phyloP scores from a whole-genome alignment of 352 stramenopile genomes.

The Phytopythium kandeliae region DNA sequence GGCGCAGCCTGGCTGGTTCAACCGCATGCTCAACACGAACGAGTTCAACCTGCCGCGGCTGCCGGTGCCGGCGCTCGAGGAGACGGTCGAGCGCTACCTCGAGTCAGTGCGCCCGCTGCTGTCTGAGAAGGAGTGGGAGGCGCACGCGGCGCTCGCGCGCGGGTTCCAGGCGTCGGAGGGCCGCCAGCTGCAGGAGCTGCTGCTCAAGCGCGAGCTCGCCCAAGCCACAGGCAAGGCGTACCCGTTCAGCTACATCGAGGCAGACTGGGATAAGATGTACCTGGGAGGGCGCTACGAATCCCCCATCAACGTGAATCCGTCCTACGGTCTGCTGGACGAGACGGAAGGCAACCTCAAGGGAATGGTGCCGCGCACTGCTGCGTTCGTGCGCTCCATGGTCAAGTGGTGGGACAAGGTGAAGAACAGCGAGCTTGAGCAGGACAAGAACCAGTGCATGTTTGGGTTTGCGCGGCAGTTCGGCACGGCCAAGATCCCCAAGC shows the following conservation, averaged over 20 bases:
- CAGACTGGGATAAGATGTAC: slow-evolving; percentile 91
- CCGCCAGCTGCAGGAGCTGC: slow-evolving; percentile 46
- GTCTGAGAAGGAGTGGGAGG: slow-evolving; percentile 47
- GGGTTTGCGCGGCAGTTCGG: slow-evolving; percentile 85
- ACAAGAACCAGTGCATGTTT: slow-evolving; percentile 89
- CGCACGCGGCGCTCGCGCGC: slow-evolving; percentile 57
- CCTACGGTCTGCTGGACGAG: slow-evolving; percentile 81
- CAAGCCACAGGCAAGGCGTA: slow-evolving; percentile 80
- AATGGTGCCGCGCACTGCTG: slow-evolving; percentile 63
- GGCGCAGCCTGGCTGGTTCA: slow-evolving; percentile 59
- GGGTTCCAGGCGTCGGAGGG: slow-evolving; percentile 49
- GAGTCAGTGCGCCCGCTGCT: slow-evolving; percentile 77
- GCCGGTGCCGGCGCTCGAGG: slow-evolving; percentile 84
- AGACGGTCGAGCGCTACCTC: slow-evolving; percentile 87
- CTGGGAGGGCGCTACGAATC: slow-evolving; percentile 84
- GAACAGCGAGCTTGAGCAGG: slow-evolving; percentile 81
- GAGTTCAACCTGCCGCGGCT: slow-evolving; percentile 76
- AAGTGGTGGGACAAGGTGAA: slow-evolving; percentile 90
- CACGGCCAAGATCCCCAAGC: slow-evolving; percentile 76
- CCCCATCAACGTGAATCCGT: slow-evolving; percentile 90
- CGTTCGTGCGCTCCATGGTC: slow-evolving; percentile 74
- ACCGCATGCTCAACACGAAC: slow-evolving; percentile 69
- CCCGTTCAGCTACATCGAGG: slow-evolving; percentile 92
- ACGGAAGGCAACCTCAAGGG: slow-evolving; percentile 65
- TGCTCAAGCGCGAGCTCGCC: slow-evolving; percentile 68